Evolutionary conservation across 2,329 filamentous ascomycete genomes (phyloP).

Genomic region (Stagonosporopsis cucurbitacearum): DNA sequence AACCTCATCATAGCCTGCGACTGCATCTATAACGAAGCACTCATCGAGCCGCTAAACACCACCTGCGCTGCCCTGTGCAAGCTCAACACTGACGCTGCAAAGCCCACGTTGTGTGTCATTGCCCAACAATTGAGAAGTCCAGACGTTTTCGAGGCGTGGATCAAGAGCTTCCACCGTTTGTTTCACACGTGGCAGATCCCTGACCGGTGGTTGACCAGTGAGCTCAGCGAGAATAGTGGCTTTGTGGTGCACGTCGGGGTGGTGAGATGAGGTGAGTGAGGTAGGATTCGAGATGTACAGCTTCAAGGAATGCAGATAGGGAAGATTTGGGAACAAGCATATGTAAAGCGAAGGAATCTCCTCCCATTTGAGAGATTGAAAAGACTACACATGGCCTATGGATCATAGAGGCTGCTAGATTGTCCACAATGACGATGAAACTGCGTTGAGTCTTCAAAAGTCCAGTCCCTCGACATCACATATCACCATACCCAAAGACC

Average conservation of each 20-base stretch:
- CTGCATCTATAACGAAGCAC: conserved; percentile 91
- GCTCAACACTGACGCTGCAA: conserved; percentile 47
- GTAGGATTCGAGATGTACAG: background rate
- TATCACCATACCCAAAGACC: no score
- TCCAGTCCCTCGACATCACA: no score
- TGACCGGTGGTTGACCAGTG: conserved; percentile 65
- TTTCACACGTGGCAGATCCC: conserved; percentile 82
- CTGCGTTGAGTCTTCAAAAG: no score
- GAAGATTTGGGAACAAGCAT: background rate
- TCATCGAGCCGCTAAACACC: conserved; percentile 81
- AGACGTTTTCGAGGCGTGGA: conserved; percentile 84
- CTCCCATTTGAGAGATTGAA: background rate
- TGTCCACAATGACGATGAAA: no score
- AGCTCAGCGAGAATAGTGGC: conserved; percentile 69
- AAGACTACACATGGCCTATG: no score
- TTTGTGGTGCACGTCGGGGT: conserved; percentile 81
- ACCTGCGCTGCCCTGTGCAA: conserved; percentile 78
- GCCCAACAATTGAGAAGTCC: conserved; percentile 88
- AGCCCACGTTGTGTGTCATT: conserved; percentile 75
- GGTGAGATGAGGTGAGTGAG: conserved; percentile 23
- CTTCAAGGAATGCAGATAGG: background rate
- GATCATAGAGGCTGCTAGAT: no score
- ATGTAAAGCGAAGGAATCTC: no score
- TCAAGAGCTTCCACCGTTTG: conserved; percentile 67
- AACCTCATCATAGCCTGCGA: conserved; percentile 85